Base-by-base conservation (phyloP, 495 filamentous ascomycete genomes). In the Hypoxylon cercidicola region DNA sequence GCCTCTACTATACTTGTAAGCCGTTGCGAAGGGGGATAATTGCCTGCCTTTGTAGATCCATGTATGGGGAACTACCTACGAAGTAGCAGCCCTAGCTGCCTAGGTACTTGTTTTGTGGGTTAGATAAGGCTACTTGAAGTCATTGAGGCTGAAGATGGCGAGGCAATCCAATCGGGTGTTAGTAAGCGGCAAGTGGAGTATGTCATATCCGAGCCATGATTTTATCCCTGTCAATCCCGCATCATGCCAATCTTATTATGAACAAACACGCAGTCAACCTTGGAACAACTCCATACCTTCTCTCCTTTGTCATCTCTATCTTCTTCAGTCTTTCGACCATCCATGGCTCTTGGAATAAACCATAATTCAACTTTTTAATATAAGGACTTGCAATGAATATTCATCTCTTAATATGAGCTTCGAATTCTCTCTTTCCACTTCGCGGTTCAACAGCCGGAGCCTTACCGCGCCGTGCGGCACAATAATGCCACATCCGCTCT, bases 331-430 rank as follows among this genome's bases (percentile, higher is more conserved):
- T 44, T 47, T n/a, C 25, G 28, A 47, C 53, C 40, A 43, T 41
- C 30, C 47, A 62, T 62, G 64, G 48, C 60, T 40, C 45, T 45
- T 9, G 20, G 7, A 44, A 56, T 44, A 49, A 37, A 16, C 47
- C 53, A 52, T 59, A 60, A 56, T 43, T 15, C 19, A 37, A 40
- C 9, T 34, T 11, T 15, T 16, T 7, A 19, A 47, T 23, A 47
- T 62, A 54, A 13, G 18, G 19, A 28, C 35, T 53, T 12, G 16
- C 19, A 44, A 59, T 59, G 16, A 50, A 28, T 52, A 50, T 18
- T 37, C 37, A n/a, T 56, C 60, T 63, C 53, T 21, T 70, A 70
- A 70, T 64, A 63, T 67, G 62, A 66, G 15, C 49, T 60, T 55
- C 44, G 54, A 51, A 35, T 46, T 54, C 52, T 13, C 45, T 32